Percentiles rank a stretch among this genome's conserved stretches.
These are phyloP conservation scores for Begonia peltatifolia DNA, from an alignment of 306 rosid genomes.

Conservation along the genomic window DNA sequence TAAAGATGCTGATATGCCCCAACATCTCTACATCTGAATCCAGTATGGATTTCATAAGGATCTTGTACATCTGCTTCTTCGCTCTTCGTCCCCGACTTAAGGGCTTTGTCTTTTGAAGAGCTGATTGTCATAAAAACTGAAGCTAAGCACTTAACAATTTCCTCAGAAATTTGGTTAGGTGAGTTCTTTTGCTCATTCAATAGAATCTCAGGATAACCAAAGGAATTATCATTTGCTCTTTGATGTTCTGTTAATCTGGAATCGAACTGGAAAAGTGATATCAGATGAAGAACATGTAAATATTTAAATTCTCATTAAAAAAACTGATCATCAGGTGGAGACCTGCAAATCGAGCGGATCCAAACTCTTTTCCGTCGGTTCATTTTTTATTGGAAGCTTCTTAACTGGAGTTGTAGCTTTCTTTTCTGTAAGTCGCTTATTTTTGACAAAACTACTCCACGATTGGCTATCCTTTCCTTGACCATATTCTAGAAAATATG, in stretches of 20 bases:
- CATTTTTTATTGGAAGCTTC: slow-evolving; percentile 40
- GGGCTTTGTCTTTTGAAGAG: slow-evolving; percentile 36
- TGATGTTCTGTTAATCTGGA: slow-evolving; percentile 41
- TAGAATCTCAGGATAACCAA: slow-evolving; percentile 28
- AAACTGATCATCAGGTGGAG: slow-evolving; percentile 3
- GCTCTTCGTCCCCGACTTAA: slow-evolving; percentile 11
- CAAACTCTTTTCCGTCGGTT: slow-evolving; percentile 27
- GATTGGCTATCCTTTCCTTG: slow-evolving; percentile 60
- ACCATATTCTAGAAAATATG: slow-evolving; percentile 38
- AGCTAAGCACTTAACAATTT: slow-evolving; percentile 60
- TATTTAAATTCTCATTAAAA: slow-evolving; percentile 2
- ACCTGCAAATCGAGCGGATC: slow-evolving; percentile 47
- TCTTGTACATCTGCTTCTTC: slow-evolving; percentile 38
- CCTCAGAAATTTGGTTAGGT: slow-evolving; percentile 66
- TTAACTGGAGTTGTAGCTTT: slow-evolving; percentile 37
- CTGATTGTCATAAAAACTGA: slow-evolving; percentile 45
- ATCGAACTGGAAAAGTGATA: slow-evolving; percentile 32
- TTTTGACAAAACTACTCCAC: slow-evolving; percentile 10
- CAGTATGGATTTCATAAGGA: slow-evolving; percentile 55
- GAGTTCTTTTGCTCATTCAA: slow-evolving; percentile 24
- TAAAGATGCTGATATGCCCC: slow-evolving; percentile 56
- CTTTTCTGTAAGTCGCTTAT: slow-evolving; percentile 46
- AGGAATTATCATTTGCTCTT: slow-evolving; percentile 33
- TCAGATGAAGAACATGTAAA: slow-evolving; percentile 3
- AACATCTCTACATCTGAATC: slow-evolving; percentile 32